Evolutionary conservation across 1,284 basidiomycete genomes (phyloP), one percentile per base, ranked within the genome.

Genomic region (Pseudozyma tsukubaensis): DNA sequence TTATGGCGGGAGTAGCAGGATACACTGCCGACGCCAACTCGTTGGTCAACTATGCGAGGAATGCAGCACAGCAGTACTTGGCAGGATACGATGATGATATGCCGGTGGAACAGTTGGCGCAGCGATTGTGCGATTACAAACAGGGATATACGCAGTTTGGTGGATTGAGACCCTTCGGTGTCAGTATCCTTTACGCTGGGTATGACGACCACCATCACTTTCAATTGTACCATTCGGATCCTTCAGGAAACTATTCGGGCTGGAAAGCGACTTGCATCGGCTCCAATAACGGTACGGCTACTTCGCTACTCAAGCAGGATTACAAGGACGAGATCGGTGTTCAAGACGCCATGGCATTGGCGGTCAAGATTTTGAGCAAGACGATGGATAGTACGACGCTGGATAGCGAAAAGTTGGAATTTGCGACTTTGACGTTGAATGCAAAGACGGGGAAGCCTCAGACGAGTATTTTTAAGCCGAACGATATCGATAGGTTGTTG

Each of bases 231-330:
- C 94, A 97, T 85, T 96, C 94, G 14, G 96, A 99, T 85, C 96
- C 97, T 2, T 97, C 94, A 49, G 96, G 96, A 13, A 99, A 99
- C 87, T 99, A 98, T 86, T 94, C 92, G 0, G 96, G 97, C 13
- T 99, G 96, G 97, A 98, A 98, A 86, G 96, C 96, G 49, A 97
- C 95, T 6, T 97, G 94, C 85, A 94, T 98, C 78, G 96, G 96
- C 35, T 93, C 93, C 43, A 98, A 98, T 87, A 97, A 93, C 85
- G 93, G 94, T 34, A 97, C 93, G 4, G 94, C 93, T 39, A 93
- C 94, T 83, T 93, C 92, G 80, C 87, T 99, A 80, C 87, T 99
- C 76, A 96, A 98, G 88, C 96, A 99, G 86, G 97, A 99, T 85
- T 98, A 98, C 87, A 97, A 97, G 86, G 96, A 98, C 77, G 94